Percentiles rank a stretch among this genome's conserved stretches.
These are phyloP conservation scores for Rhexocercosporidium sp. DNA, from an alignment of 2,329 filamentous ascomycete species.

Conservation along the genomic window DNA sequence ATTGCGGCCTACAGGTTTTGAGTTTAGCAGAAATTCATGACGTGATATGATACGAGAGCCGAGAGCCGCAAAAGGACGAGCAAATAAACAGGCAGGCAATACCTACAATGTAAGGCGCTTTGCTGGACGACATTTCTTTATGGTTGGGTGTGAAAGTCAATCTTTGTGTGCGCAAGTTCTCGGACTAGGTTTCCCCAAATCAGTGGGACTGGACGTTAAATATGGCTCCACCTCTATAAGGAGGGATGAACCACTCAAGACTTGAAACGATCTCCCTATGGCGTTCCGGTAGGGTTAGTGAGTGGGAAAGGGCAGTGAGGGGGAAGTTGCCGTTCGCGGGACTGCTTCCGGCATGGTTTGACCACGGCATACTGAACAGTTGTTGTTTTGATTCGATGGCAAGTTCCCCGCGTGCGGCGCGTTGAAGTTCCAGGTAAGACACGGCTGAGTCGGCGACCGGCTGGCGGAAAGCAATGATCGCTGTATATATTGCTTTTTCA, in stretches of 20 bases:
- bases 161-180: neutral
- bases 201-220: neutral
- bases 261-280: neutral
- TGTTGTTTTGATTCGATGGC: too few relatives aligned
- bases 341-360: too few relatives aligned
- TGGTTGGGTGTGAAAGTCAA: neutral
- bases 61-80: neutral
- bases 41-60: neutral
- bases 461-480: too few relatives aligned
- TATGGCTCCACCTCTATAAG: neutral
- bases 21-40: neutral
- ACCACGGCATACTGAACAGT: too few relatives aligned
- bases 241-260: neutral
- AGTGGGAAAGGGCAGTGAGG: too few relatives aligned
- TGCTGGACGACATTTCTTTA: neutral
- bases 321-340: too few relatives aligned
- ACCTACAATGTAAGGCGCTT: neutral
- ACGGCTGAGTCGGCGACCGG: too few relatives aligned
- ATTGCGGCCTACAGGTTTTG: neutral
- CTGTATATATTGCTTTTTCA: too few relatives aligned
- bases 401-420: too few relatives aligned
- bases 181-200: neutral
- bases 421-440: too few relatives aligned
- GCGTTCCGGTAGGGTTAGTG: neutral
- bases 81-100: neutral